These are phyloP conservation scores for Castanopsis chinensis DNA, from an alignment of 306 rosid species.

Conservation along the genomic window DNA sequence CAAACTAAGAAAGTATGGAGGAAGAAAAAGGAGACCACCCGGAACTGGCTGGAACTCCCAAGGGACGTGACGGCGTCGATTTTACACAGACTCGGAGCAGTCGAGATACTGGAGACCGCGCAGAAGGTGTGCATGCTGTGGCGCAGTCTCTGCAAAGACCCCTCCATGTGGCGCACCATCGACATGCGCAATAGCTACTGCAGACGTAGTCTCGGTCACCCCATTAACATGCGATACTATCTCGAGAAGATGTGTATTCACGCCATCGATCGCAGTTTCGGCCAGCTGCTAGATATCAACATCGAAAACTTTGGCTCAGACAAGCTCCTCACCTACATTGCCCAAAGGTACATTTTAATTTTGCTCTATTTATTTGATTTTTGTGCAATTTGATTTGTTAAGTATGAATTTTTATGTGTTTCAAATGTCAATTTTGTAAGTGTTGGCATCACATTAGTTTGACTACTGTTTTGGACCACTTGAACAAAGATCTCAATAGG, in stretches of 20 bases:
- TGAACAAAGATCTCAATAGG: too few relatives aligned
- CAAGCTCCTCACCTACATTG: conserved; percentile 1
- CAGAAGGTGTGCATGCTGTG: conserved; percentile 52
- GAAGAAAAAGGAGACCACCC: not conserved
- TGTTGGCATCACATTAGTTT: too few relatives aligned
- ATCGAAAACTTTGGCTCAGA: not conserved
- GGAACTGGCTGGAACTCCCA: conserved; percentile 58
- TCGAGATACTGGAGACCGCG: conserved; percentile 35
- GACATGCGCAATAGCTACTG: conserved; percentile 37
- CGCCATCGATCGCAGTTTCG: conserved; percentile 35
- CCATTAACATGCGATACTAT: conserved; percentile 3
- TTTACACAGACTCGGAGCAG: conserved; percentile 36
- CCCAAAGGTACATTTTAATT: conserved; percentile 28
- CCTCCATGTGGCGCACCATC: conserved; percentile 48
- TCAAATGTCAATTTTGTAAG: too few relatives aligned
- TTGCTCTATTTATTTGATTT: too few relatives aligned
- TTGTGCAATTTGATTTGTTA: too few relatives aligned
- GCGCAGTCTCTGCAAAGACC: conserved; percentile 54
- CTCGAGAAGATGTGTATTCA: too few relatives aligned
- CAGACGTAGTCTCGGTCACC: conserved; percentile 22
- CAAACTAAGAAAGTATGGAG: too few relatives aligned
- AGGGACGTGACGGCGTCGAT: conserved; percentile 43
- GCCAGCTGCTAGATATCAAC: conserved; percentile 33
- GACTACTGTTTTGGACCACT: too few relatives aligned
- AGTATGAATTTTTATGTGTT: too few relatives aligned